These are phyloP conservation scores for Penicillium longicatenatum DNA, from an alignment of 495 filamentous ascomycete species.

Conservation along the genomic window DNA sequence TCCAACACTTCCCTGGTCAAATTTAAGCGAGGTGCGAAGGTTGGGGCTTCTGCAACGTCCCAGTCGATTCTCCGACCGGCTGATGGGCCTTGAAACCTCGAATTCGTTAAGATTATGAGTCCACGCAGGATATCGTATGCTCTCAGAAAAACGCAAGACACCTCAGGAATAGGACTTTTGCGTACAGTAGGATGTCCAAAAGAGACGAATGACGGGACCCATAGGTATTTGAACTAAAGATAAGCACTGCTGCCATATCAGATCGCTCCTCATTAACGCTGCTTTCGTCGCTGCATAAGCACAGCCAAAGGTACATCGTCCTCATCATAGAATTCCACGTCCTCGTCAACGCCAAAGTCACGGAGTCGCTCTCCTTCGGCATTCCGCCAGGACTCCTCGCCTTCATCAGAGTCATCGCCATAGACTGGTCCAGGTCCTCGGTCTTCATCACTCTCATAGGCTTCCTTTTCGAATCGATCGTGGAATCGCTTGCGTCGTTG, in stretches of 20 bases:
- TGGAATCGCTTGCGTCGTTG: slow-evolving; percentile 54
- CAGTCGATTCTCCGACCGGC: no score
- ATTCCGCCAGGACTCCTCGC: slow-evolving; percentile 76
- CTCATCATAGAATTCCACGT: slow-evolving; percentile 74
- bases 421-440: slow-evolving; percentile 24
- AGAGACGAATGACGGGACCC: no score
- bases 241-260: not conserved
- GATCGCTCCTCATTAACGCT: not conserved
- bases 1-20: no score
- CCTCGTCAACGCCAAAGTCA: slow-evolving; percentile 91
- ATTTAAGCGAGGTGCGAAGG: no score
- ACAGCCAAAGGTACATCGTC: slow-evolving; percentile 76
- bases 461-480: slow-evolving; percentile 40
- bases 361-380: slow-evolving; percentile 80
- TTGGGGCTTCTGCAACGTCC: no score
- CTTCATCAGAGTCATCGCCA: slow-evolving; percentile 40
- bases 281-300: slow-evolving; percentile 33
- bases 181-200: no score
- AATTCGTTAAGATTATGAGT: no score
- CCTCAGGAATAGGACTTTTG: no score
- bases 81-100: no score
- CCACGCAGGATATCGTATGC: no score
- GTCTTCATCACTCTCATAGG: slow-evolving; percentile 41
- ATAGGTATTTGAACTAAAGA: no score
- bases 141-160: no score